Evolutionary conservation across 108 stramenopile genomes (phyloP).

Genomic region (Stephanodiscus minutulus): DNA sequence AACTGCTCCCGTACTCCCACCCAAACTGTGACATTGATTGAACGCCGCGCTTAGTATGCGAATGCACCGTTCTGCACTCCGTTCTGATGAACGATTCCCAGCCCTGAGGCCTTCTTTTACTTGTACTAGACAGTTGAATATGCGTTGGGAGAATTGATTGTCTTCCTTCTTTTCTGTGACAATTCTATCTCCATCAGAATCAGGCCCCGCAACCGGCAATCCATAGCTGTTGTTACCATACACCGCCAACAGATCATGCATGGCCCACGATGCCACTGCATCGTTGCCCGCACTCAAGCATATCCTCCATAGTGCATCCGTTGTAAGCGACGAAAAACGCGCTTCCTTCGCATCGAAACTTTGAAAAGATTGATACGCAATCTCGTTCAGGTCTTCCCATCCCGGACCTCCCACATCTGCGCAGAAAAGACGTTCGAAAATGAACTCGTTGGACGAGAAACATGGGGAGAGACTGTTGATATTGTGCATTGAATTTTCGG

Average conservation of each 20-base stretch:
- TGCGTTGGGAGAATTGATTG: constrained; percentile 47
- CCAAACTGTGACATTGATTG: constrained; percentile 54
- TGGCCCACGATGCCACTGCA: constrained; percentile 77
- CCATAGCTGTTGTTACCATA: constrained; percentile 43
- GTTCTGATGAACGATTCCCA: constrained; percentile 53
- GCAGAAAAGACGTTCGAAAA: constrained; percentile 85
- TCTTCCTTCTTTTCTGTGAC: background rate
- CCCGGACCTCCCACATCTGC: constrained; percentile 47
- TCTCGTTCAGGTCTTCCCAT: constrained; percentile 62
- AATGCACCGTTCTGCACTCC: constrained; percentile 79
- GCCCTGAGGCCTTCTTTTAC: constrained; percentile 66
- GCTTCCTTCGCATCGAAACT: constrained; percentile 30
- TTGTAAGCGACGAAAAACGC: constrained; percentile 45
- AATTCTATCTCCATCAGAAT: constrained; percentile 15
- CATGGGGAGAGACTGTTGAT: constrained; percentile 59
- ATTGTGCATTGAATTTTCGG: constrained; percentile 43
- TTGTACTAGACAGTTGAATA: constrained; percentile 70
- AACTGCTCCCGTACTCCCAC: constrained; percentile 60
- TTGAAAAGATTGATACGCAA: constrained; percentile 76
- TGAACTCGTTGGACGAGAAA: constrained; percentile 59
- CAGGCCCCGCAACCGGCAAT: constrained; percentile 1
- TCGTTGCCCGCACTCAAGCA: constrained; percentile 69
- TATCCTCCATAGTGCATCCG: constrained; percentile 87
- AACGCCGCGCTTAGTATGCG: constrained; percentile 83
- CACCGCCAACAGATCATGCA: constrained; percentile 78